Percentiles rank a stretch among this genome's conserved stretches.
These are phyloP conservation scores for Russula vinacea DNA, from an alignment of 768 basidiomycete species.

Conservation along the genomic window DNA sequence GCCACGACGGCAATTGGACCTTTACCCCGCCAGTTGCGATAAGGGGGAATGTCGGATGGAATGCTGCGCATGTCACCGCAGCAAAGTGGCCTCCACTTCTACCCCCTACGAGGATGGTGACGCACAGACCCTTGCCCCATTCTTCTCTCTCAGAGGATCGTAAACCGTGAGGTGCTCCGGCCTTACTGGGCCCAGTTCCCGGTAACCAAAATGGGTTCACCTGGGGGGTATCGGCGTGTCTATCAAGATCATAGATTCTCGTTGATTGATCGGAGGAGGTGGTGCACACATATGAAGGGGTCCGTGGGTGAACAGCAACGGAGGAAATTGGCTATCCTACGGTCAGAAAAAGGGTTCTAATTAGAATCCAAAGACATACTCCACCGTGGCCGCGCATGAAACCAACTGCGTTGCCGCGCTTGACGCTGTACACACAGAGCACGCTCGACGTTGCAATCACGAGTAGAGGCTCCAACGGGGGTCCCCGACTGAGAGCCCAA, in stretches of 20 bases:
- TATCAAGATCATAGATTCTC: conserved; percentile 62
- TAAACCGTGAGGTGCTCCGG: conserved; percentile 68
- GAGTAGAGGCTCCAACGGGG: conserved; percentile 55
- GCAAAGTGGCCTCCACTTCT: conserved; percentile 71
- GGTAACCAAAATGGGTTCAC: conserved; percentile 62
- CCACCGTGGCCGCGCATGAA: conserved; percentile 43
- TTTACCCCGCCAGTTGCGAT: conserved; percentile 75
- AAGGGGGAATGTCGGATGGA: conserved; percentile 60
- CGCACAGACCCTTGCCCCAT: conserved; percentile 54
- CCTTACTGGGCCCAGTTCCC: conserved; percentile 46
- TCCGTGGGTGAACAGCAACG: conserved; percentile 58
- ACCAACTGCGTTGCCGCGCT: conserved; percentile 42
- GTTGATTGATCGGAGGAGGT: conserved; percentile 71
- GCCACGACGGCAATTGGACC: conserved; percentile 31
- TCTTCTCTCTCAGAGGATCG: conserved; percentile 61
- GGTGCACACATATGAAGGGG: conserved; percentile 60
- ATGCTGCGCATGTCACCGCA: conserved; percentile 65
- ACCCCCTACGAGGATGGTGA: conserved; percentile 63
- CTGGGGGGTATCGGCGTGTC: conserved; percentile 35
- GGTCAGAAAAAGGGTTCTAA: conserved; percentile 10
- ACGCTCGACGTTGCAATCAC: conserved; percentile 54
- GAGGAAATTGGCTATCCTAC: conserved; percentile 56
- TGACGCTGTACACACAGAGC: conserved; percentile 54
- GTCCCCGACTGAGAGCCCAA: conserved; percentile 52
- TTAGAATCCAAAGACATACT: conserved; percentile 13